A percentile compares a stretch with the other conserved stretches of the same genome.
These are phyloP conservation scores for Cryptococcus hybrid DNA, from an alignment of 1,284 basidiomycete species.

Conservation along the genomic window DNA sequence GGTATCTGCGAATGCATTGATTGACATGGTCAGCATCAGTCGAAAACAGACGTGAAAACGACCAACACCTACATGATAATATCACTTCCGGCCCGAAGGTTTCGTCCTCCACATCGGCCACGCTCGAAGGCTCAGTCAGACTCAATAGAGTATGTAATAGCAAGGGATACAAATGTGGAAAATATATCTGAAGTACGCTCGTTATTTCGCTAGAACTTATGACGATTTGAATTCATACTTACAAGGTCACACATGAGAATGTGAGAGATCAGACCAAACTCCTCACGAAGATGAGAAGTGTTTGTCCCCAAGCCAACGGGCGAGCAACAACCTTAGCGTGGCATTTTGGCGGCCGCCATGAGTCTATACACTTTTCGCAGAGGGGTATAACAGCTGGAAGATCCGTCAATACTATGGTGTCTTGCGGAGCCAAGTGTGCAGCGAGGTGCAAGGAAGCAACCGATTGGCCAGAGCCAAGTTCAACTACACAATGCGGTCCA, in stretches of 20 bases:
- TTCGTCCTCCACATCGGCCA: conserved; percentile 5
- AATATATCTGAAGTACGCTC: conserved; percentile 35
- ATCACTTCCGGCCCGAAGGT: conserved; percentile 44
- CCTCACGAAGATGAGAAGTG: conserved; percentile 5
- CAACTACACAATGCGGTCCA: conserved; percentile 26
- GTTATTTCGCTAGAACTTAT: conserved; percentile 2
- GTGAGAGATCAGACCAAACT: conserved; percentile 33
- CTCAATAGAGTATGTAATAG: conserved; percentile 40
- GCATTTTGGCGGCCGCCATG: conserved; percentile 11
- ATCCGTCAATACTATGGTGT: conserved; percentile 41
- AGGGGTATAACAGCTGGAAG: conserved; percentile 43
- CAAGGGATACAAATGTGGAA: conserved; percentile 44
- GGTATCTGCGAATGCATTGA: conserved; percentile 25
- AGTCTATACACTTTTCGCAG: conserved; percentile 28
- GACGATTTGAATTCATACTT: conserved; percentile 5
- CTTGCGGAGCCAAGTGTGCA: conserved; percentile 16
- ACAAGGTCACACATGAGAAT: conserved; percentile 48
- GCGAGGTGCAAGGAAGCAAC: conserved; percentile 42
- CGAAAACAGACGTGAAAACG: not conserved
- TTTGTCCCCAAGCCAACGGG: conserved; percentile 42
- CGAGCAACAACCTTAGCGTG: conserved; percentile 22
- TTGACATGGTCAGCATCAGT: not conserved
- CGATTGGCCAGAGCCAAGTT: conserved; percentile 47
- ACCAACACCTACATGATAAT: conserved; percentile 36
- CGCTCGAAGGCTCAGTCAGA: conserved; percentile 25